phyloP scores from a whole-genome alignment of 2,329 filamentous ascomycete genomes.

The Alternaria postmessia region DNA sequence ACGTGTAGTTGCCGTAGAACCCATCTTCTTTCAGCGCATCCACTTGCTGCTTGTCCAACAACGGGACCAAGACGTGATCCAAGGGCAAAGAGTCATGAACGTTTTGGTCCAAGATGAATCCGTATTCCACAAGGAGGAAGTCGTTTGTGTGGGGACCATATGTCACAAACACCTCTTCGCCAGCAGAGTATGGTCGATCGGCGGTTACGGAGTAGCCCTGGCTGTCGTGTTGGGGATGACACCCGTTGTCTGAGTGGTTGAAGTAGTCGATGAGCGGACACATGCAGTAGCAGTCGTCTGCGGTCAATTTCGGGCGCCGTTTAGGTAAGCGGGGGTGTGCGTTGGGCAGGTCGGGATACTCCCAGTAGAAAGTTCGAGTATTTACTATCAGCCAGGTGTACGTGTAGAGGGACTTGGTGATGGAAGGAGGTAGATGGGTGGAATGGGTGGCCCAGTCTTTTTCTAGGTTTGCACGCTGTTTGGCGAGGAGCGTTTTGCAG shows the following conservation, averaged over 20 bases:
- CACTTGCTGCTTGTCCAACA: slow-evolving; percentile 42
- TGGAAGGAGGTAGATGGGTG: slow-evolving; percentile 54
- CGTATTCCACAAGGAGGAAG: slow-evolving; percentile 74
- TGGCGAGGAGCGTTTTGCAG: slow-evolving; percentile 56
- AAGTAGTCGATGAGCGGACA: slow-evolving; percentile 78
- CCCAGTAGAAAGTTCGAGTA: slow-evolving; percentile 68
- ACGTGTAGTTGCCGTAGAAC: slow-evolving; percentile 50
- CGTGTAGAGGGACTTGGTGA: slow-evolving; percentile 55
- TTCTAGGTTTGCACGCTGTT: slow-evolving; percentile 64
- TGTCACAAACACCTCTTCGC: slow-evolving; percentile 72
- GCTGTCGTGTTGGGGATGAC: slow-evolving; percentile 61
- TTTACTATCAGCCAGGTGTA: slow-evolving; percentile 70
- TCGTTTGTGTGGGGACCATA: slow-evolving; percentile 78
- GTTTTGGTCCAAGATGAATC: slow-evolving; percentile 54
- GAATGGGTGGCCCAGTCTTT: slow-evolving; percentile 60
- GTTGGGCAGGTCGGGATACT: slow-evolving; percentile 51
- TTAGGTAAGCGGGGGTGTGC: slow-evolving; percentile 52
- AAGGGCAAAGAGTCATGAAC: slow-evolving; percentile 52
- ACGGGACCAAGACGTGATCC: slow-evolving; percentile 53
- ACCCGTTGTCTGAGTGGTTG: slow-evolving; percentile 63
- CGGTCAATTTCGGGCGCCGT: slow-evolving; percentile 53
- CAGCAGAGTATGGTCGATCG: slow-evolving; percentile 59
- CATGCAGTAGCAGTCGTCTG: slow-evolving; percentile 69
- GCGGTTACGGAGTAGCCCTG: slow-evolving; percentile 65
- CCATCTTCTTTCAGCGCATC: slow-evolving; percentile 53